Evolutionary conservation across 768 basidiomycete genomes (phyloP), one percentile per base, ranked within the genome.

Genomic region (Boletus subcaerulescens): DNA sequence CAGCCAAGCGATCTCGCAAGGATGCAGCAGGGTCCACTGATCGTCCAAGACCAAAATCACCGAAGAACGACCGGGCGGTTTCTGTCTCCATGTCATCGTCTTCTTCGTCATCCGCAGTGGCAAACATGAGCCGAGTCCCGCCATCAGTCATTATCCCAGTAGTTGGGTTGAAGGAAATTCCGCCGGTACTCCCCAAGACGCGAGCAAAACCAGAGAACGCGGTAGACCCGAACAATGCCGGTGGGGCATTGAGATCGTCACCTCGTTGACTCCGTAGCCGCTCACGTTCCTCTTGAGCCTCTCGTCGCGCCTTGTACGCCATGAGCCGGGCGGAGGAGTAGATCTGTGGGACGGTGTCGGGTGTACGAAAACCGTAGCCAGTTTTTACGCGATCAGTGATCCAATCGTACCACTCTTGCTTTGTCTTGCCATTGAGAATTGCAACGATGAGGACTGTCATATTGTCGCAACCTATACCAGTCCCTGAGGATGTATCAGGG

Each of bases 391-490:
- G 85, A 47, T 93, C 83, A 44, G 77, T 82, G 55, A 99, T 71
- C 96, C 96, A 98, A 36, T 80, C 69, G 65, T 91, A 90, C 97
- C 97, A 98, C 66, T 94, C 85, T 60, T 91, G 88, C 69, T 87
- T 83, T n/a, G 92, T 90, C 56, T 85, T 84, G 39, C 91, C 95
- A 58, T 89, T 81, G 32, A 95, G 80, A 43, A 99, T 71, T 8
- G 92, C 97, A 53, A 98, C 81, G 49, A 99, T 83, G 61, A 98
- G 80, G 46, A 97, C 77, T 0, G 97, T 99, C 97, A 99, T 99
- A 76, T 99, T 98, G 75, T 99, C 97, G 70, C 96, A 98, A 18
- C 97, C 97, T 59, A 98, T 91, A 13, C 97, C 97, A 42, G 85
- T 84, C 45, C 91, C 91, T 35, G 89, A 89, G 22, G 88, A 87